A percentile compares a stretch with the other conserved stretches of the same genome.
Evolutionary conservation across 441 rosid genomes (phyloP).

Genomic region (Geranium incanum): DNA sequence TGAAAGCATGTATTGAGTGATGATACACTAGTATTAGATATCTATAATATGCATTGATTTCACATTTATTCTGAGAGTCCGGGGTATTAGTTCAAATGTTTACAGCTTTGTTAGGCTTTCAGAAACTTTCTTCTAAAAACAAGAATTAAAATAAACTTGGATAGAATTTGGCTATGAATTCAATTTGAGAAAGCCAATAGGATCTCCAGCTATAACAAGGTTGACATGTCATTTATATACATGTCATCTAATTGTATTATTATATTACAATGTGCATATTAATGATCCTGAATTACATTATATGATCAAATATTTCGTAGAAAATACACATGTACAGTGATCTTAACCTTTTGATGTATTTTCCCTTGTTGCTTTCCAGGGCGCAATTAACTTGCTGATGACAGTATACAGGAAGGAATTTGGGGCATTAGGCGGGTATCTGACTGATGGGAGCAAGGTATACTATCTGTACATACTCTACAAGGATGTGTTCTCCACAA

Average conservation of each 20-base stretch:
- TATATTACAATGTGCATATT: not conserved
- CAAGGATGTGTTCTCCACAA: conserved; percentile 11
- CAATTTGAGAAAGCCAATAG: not conserved
- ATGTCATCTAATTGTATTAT: not conserved
- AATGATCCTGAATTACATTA: not conserved
- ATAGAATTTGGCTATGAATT: not conserved
- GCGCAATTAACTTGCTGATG: conserved; percentile 84
- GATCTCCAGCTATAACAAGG: not conserved
- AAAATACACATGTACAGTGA: not conserved
- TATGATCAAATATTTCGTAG: not conserved
- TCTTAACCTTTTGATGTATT: not conserved
- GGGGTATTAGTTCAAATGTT: too few species aligned
- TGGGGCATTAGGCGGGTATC: conserved; percentile 49
- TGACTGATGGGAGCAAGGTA: conserved; percentile 79
- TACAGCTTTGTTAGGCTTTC: not conserved
- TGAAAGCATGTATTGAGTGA: not conserved
- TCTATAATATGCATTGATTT: not conserved
- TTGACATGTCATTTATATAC: not conserved
- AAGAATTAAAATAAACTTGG: not conserved
- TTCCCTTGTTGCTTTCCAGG: conserved; percentile 34
- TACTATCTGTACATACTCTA: conserved; percentile 15
- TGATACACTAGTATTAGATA: not conserved
- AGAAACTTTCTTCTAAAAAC: not conserved
- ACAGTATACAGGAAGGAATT: conserved; percentile 85
- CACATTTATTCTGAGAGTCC: not conserved